Evolutionary conservation across 257 asterid genomes (phyloP).

Genomic region (Prunella vulgaris): DNA sequence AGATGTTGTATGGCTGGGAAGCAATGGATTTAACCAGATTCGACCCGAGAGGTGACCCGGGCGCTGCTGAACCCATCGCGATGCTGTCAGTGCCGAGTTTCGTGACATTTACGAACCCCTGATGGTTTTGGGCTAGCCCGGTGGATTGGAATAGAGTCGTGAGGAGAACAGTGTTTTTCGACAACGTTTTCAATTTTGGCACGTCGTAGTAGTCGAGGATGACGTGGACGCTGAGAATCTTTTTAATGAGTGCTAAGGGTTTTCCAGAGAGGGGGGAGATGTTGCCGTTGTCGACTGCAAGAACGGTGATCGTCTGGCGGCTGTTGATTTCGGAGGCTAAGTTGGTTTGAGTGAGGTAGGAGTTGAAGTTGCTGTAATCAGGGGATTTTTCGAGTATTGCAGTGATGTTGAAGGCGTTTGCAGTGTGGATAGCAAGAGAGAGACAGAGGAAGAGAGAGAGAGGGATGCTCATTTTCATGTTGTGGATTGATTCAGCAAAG

Average conservation of each 20-base stretch:
- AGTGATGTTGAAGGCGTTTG: conserved; percentile 54
- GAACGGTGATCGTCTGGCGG: conserved; percentile 45
- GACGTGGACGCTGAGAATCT: conserved; percentile 45
- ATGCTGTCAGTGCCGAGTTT: conserved; percentile 12
- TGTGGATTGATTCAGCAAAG: neutral
- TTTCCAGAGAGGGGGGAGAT: conserved; percentile 31
- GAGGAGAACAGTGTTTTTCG: conserved; percentile 15
- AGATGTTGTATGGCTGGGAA: conserved; percentile 44
- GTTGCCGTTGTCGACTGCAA: conserved; percentile 42
- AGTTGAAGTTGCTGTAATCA: conserved; percentile 48
- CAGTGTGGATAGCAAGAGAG: conserved; percentile 25
- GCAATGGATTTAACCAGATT: conserved; percentile 34
- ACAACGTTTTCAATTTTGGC: conserved; percentile 29
- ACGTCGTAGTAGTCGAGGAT: conserved; percentile 58
- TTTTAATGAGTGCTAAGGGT: conserved; percentile 16
- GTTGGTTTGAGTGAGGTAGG: conserved; percentile 46
- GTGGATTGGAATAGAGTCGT: conserved; percentile 51
- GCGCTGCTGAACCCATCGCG: conserved; percentile 37
- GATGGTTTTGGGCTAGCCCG: conserved; percentile 45
- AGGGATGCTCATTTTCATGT: conserved; percentile 27
- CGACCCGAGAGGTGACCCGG: conserved; percentile 34
- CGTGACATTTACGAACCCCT: conserved; percentile 47
- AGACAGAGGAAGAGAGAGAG: conserved; percentile 32
- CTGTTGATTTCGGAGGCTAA: conserved; percentile 40
- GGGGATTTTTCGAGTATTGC: conserved; percentile 34